A percentile compares a stretch with the other conserved stretches of the same genome.
phyloP scores from a whole-genome alignment of 2,329 filamentous ascomycete genomes.

The Hirsutella minnesotensis region DNA sequence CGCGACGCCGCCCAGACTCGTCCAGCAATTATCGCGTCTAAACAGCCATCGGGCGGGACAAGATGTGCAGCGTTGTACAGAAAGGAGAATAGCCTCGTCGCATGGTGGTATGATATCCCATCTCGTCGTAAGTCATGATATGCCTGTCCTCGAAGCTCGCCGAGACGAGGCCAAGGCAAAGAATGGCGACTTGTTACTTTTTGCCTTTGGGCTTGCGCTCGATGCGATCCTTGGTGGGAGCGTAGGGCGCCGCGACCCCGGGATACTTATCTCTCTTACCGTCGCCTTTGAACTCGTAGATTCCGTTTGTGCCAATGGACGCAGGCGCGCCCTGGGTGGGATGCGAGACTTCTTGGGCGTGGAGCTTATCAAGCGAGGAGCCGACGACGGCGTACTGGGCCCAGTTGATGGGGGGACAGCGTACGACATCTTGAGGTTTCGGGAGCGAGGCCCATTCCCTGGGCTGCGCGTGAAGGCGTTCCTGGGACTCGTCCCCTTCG shows the following conservation, averaged over 20 bases:
- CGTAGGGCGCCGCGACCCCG: slow-evolving; percentile 46
- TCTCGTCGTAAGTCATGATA: too few species aligned
- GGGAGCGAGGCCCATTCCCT: slow-evolving; percentile 54
- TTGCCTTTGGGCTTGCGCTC: slow-evolving; percentile 23
- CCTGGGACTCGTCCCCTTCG: slow-evolving; percentile 9
- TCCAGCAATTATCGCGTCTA: too few species aligned
- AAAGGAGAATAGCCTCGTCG: too few species aligned
- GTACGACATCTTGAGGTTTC: slow-evolving; percentile 67
- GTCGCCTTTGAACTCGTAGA: slow-evolving; percentile 37
- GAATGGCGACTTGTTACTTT: slow-evolving; percentile 11
- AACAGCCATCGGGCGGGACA: too few species aligned
- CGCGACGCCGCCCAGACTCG: background rate
- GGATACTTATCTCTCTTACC: slow-evolving; percentile 31
- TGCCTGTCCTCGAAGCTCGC: background rate
- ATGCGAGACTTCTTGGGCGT: slow-evolving; percentile 61
- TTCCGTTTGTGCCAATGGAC: slow-evolving; percentile 27
- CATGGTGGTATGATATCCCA: too few species aligned
- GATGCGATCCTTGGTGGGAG: slow-evolving; percentile 38
- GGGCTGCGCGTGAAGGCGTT: slow-evolving; percentile 5
- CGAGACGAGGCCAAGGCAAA: background rate
- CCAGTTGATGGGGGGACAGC: slow-evolving; percentile 89
- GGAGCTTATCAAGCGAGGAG: slow-evolving; percentile 64
- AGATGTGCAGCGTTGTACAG: too few species aligned
- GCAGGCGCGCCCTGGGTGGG: slow-evolving; percentile 48
- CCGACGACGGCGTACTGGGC: slow-evolving; percentile 86